A percentile compares a stretch with the other conserved stretches of the same genome.
Evolutionary conservation across 2,329 filamentous ascomycete genomes (phyloP).

Genomic region (Cadophora sp.): DNA sequence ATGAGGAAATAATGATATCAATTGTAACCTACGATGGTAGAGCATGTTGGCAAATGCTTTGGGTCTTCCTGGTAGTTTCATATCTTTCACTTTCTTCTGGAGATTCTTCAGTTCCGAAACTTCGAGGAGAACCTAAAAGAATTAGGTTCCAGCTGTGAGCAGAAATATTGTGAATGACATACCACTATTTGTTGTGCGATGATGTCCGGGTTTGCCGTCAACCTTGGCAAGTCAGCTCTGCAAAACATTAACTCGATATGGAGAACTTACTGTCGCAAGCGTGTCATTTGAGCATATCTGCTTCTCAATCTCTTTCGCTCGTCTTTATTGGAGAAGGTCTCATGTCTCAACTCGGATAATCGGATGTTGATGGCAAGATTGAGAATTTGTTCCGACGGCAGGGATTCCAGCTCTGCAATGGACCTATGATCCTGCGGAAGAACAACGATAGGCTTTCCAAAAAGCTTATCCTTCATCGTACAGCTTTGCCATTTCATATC

Average conservation of each 20-base stretch:
- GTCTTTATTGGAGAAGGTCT: neutral
- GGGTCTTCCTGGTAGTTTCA: too few relatives aligned
- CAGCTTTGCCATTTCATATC: too few relatives aligned
- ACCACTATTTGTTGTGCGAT: constrained; percentile 7
- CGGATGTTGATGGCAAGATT: too few relatives aligned
- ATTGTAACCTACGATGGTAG: too few relatives aligned
- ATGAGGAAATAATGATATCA: too few relatives aligned
- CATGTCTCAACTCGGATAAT: too few relatives aligned
- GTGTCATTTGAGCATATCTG: neutral
- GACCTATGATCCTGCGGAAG: too few relatives aligned
- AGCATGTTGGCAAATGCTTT: too few relatives aligned
- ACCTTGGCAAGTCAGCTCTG: constrained; percentile 15
- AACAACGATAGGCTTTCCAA: too few relatives aligned
- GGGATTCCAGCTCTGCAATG: too few relatives aligned
- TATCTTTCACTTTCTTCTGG: neutral
- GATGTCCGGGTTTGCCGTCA: constrained; percentile 29
- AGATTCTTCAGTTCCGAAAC: neutral
- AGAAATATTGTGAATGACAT: neutral
- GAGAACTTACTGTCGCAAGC: neutral
- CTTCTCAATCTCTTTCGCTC: neutral
- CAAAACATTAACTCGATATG: neutral
- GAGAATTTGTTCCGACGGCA: too few relatives aligned
- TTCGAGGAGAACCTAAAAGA: neutral
- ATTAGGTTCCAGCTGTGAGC: neutral
- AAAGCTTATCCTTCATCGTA: too few relatives aligned